Percentiles rank a stretch among this genome's conserved stretches.
Conservation (phyloP, 192 early-diverging fungal genomes). For the Obelidium mucronatum region DNA sequence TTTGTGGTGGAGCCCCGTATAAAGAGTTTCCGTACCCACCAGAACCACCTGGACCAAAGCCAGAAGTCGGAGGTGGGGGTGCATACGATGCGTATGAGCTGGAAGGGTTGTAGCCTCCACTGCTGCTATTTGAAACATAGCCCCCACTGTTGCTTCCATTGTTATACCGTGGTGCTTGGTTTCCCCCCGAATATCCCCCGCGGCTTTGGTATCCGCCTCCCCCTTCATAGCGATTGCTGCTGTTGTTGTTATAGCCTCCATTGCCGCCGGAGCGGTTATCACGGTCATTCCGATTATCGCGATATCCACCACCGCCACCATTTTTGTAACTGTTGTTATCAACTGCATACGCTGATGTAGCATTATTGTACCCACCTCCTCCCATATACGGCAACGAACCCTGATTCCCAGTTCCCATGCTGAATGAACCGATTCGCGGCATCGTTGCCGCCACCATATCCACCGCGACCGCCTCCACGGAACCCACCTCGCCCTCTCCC, state of each 20-base stretch:
- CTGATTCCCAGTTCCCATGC: slow-evolving; percentile 6
- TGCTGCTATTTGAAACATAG: neutral
- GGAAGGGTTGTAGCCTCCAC: neutral
- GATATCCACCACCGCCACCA: slow-evolving; percentile 12
- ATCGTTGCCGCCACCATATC: slow-evolving; percentile 29
- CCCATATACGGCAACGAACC: slow-evolving; percentile 27
- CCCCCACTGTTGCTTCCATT: slow-evolving; percentile 2
- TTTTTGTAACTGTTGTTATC: slow-evolving; percentile 1
- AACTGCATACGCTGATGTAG: slow-evolving; percentile 20
- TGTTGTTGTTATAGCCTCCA: neutral
- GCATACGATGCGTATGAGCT: neutral
- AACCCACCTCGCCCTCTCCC: slow-evolving; percentile 32
- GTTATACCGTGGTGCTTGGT: neutral
- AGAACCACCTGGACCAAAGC: neutral
- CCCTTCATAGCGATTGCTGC: too few relatives aligned
- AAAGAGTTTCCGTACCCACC: neutral
- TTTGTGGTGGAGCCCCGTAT: neutral
- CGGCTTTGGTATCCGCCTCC: neutral
- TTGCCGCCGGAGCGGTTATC: too few relatives aligned
- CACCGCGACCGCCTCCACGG: slow-evolving; percentile 20
- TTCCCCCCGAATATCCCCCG: neutral
- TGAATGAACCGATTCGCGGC: slow-evolving; percentile 35
- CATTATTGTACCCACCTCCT: slow-evolving; percentile 34
- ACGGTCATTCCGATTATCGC: too few relatives aligned
- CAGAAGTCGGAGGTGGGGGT: neutral